These are phyloP conservation scores for Closterium sp. DNA, from an alignment of 139 green algal genomes.

Conservation along the genomic window DNA sequence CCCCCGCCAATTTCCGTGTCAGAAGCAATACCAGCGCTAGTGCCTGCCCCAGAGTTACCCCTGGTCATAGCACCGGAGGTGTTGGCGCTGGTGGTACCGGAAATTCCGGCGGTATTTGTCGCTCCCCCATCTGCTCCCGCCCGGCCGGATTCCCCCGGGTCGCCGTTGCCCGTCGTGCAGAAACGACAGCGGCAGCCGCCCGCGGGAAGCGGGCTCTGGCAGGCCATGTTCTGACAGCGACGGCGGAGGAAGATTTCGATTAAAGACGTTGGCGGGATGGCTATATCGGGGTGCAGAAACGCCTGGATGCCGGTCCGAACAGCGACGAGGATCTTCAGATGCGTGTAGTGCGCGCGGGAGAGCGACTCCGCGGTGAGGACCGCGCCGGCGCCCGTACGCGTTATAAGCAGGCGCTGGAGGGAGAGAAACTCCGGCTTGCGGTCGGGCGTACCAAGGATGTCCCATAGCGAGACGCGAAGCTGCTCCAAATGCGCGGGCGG, in stretches of 20 bases:
- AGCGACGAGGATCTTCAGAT: slow-evolving; percentile 37
- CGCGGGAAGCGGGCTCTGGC: slow-evolving; percentile 37
- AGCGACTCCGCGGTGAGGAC: slow-evolving; percentile 4
- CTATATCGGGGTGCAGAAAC: slow-evolving; percentile 36
- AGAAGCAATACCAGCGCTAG: background rate
- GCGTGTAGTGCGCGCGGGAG: background rate
- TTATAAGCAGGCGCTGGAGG: background rate
- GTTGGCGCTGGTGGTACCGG: background rate
- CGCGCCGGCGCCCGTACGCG: background rate
- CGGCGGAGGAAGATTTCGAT: slow-evolving; percentile 34
- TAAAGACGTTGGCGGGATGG: slow-evolving; percentile 8
- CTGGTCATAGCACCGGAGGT: background rate
- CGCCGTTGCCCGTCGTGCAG: slow-evolving; percentile 3
- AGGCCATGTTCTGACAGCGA: slow-evolving; percentile 36
- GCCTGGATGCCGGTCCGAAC: slow-evolving; percentile 41
- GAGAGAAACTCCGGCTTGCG: slow-evolving; percentile 4
- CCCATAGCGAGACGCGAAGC: background rate
- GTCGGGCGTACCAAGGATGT: slow-evolving; percentile 6
- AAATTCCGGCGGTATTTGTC: background rate
- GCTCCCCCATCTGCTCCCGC: background rate
- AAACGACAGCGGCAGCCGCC: slow-evolving; percentile 28
- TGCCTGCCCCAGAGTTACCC: background rate
- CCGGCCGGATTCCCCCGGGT: background rate
- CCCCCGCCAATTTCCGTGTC: background rate
- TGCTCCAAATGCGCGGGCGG: slow-evolving; percentile 1